Conservation (phyloP, 2,329 filamentous ascomycete species). For the Alternaria brassicae region DNA sequence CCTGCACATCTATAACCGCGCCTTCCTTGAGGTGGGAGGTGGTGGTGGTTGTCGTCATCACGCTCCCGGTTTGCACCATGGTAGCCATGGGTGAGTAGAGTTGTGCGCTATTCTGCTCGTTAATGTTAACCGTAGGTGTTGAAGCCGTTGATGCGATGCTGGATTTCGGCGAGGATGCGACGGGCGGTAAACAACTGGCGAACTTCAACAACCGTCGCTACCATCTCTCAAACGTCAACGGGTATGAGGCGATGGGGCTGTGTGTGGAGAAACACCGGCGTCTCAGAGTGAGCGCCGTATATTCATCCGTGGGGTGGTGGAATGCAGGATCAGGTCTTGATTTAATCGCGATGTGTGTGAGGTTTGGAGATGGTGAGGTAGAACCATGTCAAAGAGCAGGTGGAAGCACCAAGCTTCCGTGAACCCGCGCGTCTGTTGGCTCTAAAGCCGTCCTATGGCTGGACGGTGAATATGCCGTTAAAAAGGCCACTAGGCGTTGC, state of each 20-base stretch:
- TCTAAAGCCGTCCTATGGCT: constrained; percentile 48
- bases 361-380: constrained; percentile 43
- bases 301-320: constrained; percentile 28
- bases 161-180: constrained; percentile 50
- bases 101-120: constrained; percentile 20
- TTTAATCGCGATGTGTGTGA: constrained; percentile 43
- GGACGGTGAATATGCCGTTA: constrained; percentile 50
- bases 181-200: constrained; percentile 49
- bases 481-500: constrained; percentile 30
- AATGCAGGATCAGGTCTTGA: constrained; percentile 40
- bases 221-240: constrained; percentile 46
- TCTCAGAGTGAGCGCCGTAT: constrained; percentile 33
- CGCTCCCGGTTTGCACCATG: constrained; percentile 46
- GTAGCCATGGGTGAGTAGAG: constrained; percentile 46
- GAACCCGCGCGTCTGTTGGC: constrained; percentile 40
- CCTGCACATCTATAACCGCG: constrained; percentile 45
- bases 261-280: constrained; percentile 34
- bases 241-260: constrained; percentile 34
- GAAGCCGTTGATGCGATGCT: constrained; percentile 53
- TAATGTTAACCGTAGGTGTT: constrained; percentile 50
- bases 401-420: constrained; percentile 44
- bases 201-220: constrained; percentile 40
- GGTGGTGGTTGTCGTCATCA: constrained; percentile 30
- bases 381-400: constrained; percentile 40
- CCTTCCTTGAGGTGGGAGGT: constrained; percentile 43